Evolutionary conservation across 345 rosid species (phyloP).

Genomic region (Lagerstroemia speciosa): DNA sequence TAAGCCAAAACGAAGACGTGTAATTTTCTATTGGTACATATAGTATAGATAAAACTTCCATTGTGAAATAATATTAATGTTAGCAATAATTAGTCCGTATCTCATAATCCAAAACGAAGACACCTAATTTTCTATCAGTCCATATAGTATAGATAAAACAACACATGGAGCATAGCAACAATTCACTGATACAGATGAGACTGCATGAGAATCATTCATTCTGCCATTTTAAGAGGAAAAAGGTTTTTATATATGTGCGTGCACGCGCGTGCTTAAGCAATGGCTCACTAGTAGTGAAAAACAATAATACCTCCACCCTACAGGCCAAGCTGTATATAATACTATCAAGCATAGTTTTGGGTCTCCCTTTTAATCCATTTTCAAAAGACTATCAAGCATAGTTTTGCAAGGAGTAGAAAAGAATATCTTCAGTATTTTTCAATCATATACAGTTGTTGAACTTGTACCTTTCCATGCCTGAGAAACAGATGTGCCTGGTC

Average conservation of each 20-base stretch:
- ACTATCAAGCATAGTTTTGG: neutral
- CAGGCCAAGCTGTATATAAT: neutral
- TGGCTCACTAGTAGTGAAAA: neutral
- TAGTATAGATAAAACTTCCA: no score
- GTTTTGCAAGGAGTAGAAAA: neutral
- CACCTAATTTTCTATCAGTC: neutral
- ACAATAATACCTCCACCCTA: neutral
- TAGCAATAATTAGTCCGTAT: neutral
- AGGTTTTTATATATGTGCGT: neutral
- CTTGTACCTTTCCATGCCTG: conserved; percentile 79
- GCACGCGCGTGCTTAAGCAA: no score
- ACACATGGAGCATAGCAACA: neutral
- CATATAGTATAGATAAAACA: neutral
- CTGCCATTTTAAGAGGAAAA: neutral
- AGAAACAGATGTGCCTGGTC: conserved; percentile 93
- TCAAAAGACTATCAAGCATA: neutral
- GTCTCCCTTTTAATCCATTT: no score
- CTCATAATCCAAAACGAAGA: neutral
- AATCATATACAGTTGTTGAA: conserved; percentile 11
- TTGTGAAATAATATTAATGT: neutral
- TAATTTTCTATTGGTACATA: neutral
- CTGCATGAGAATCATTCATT: neutral
- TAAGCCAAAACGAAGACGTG: neutral
- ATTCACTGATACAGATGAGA: neutral
- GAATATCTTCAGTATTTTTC: neutral